Evolutionary conservation across 306 rosid genomes (phyloP).

Genomic region (Dalbergia cochinchinensis): DNA sequence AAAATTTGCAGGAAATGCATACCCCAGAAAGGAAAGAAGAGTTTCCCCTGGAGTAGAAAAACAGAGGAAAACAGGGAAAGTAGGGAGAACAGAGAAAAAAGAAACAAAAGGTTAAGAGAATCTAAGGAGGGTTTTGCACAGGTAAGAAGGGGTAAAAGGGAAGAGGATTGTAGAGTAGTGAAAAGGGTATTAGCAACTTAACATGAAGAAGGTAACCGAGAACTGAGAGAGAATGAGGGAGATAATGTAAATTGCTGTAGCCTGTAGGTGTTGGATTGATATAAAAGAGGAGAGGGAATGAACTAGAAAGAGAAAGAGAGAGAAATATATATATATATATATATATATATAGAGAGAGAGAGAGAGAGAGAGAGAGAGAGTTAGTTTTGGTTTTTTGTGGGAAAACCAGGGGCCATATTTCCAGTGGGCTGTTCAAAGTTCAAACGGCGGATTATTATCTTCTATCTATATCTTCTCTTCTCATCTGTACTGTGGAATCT

Average conservation of each 20-base stretch:
- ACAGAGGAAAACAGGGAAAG: conserved; percentile 43
- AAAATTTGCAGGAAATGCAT: conserved; percentile 14
- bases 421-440: conserved; percentile 91
- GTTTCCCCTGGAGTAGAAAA: not conserved
- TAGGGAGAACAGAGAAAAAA: not conserved
- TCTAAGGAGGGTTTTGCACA: conserved; percentile 39
- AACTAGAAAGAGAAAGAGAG: conserved; percentile 49
- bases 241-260: not conserved
- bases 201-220: conserved; percentile 28
- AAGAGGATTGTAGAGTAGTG: conserved; percentile 30
- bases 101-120: not conserved
- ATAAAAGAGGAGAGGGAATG: conserved; percentile 44
- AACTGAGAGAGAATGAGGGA: not conserved
- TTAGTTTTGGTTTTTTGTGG: conserved; percentile 34
- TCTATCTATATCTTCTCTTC: not conserved
- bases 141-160: conserved; percentile 33
- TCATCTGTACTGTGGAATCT: not conserved
- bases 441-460: conserved; percentile 71
- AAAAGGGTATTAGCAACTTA: conserved; percentile 45
- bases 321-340: conserved; percentile 40
- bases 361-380: conserved; percentile 27
- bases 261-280: conserved; percentile 24
- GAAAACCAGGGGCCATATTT: conserved; percentile 98
- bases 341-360: conserved; percentile 36
- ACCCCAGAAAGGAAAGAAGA: not conserved